These are phyloP conservation scores for Alternaria solani DNA, from an alignment of 2,329 filamentous ascomycete species.

Conservation along the genomic window DNA sequence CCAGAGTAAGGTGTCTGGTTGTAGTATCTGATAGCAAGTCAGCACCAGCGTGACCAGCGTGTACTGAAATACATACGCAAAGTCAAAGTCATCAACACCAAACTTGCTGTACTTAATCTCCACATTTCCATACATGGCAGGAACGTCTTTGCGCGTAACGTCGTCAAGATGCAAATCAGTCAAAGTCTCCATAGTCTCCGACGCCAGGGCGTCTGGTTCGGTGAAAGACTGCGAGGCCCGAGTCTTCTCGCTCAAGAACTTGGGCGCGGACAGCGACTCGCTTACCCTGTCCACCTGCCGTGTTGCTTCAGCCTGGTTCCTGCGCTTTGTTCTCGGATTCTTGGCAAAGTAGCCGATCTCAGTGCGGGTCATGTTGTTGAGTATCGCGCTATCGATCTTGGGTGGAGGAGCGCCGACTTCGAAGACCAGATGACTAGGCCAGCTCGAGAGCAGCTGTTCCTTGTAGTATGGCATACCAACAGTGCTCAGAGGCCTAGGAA, in stretches of 20 bases:
- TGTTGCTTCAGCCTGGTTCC: conserved; percentile 86
- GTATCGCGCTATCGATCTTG: conserved; percentile 74
- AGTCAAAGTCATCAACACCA: conserved; percentile 99
- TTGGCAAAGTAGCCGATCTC: conserved; percentile 82
- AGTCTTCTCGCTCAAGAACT: conserved; percentile 93
- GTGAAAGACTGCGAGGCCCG: conserved; percentile 63
- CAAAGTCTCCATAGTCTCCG: conserved; percentile 70
- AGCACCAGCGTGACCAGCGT: conserved; percentile 8
- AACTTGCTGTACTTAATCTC: conserved; percentile 99
- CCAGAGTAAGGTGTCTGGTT: conserved; percentile 93
- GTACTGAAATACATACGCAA: conserved; percentile 67
- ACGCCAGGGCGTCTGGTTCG: conserved; percentile 41
- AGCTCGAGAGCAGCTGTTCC: conserved; percentile 84
- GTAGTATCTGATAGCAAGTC: conserved; percentile 71
- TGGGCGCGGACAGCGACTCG: conserved; percentile 76
- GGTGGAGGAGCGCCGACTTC: conserved; percentile 84
- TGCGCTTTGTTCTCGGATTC: conserved; percentile 74
- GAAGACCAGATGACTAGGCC: conserved; percentile 83
- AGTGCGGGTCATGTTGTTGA: conserved; percentile 72
- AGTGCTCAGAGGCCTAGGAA: conserved; percentile 74
- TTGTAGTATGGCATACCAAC: conserved; percentile 95
- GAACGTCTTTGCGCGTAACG: conserved; percentile 80
- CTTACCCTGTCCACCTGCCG: conserved; percentile 67
- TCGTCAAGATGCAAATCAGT: conserved; percentile 74
- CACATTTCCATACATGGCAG: conserved; percentile 88